These are phyloP conservation scores for Spirogloea muscicola DNA, from an alignment of 139 green algal species.

Conservation along the genomic window DNA sequence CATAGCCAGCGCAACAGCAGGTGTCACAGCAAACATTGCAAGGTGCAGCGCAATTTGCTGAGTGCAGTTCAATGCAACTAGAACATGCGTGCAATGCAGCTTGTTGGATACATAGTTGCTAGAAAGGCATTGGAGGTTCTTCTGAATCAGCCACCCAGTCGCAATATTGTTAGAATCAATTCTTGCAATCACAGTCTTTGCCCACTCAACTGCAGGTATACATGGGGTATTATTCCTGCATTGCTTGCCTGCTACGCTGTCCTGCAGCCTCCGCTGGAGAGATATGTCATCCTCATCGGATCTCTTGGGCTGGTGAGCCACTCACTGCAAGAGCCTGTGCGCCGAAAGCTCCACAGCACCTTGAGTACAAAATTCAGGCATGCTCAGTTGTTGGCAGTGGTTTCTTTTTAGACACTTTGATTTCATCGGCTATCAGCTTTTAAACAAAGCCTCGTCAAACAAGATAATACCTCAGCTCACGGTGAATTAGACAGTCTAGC, in stretches of 20 bases:
- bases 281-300: constrained; percentile 10
- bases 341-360: background rate
- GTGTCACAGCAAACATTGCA: too few relatives aligned
- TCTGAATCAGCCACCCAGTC: background rate
- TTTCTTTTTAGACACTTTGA: constrained; percentile 18
- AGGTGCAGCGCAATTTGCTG: too few relatives aligned
- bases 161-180: background rate
- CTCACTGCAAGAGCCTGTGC: background rate
- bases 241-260: constrained; percentile 75
- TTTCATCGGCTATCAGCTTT: background rate
- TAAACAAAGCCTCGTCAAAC: too few relatives aligned
- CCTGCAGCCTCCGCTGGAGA: constrained; percentile 46
- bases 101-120: background rate
- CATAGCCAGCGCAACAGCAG: too few relatives aligned
- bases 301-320: constrained; percentile 2
- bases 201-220: constrained; percentile 53
- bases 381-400: background rate
- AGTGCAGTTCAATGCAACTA: background rate
- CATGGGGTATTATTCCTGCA: constrained; percentile 75
- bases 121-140: background rate
- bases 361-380: background rate
- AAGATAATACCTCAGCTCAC: too few relatives aligned
- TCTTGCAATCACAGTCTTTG: background rate
- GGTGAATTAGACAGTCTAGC: too few relatives aligned
- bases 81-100: background rate